Percentiles rank a stretch among this genome's conserved stretches.
These are phyloP conservation scores for Globisporangium rhizosaccharum DNA, from an alignment of 352 stramenopile genomes.

Conservation along the genomic window DNA sequence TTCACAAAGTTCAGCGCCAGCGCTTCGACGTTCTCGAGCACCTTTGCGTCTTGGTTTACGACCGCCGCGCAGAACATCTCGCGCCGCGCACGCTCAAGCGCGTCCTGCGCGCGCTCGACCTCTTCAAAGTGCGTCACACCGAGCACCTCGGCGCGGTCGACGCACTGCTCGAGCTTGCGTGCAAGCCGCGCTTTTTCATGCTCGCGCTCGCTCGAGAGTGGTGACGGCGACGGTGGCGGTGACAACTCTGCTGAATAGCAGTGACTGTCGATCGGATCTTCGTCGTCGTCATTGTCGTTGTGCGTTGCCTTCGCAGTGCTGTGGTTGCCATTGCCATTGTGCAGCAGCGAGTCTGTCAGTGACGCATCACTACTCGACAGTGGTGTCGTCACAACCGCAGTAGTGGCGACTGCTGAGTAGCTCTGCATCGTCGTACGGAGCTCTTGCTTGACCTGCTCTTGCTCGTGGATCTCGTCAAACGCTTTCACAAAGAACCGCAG, in stretches of 20 bases:
- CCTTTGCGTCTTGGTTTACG: conserved; percentile 51
- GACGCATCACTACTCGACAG: not conserved
- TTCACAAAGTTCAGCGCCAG: conserved; percentile 59
- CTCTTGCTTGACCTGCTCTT: conserved; percentile 46
- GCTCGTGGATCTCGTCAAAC: conserved; percentile 54
- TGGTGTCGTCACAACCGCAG: conserved; percentile 4
- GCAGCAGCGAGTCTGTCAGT: not conserved
- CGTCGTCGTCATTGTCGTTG: not conserved
- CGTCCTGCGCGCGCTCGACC: conserved; percentile 62
- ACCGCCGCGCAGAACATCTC: conserved; percentile 60
- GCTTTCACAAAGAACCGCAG: conserved; percentile 64
- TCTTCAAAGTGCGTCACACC: conserved; percentile 70
- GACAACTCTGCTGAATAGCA: too few species aligned
- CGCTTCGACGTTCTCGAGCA: conserved; percentile 54
- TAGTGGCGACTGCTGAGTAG: conserved; percentile 23
- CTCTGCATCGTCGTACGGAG: conserved; percentile 38
- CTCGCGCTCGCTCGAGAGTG: not conserved
- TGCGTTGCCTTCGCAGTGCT: not conserved
- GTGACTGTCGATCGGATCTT: not conserved
- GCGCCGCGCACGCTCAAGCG: conserved; percentile 56
- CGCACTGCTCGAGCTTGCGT: conserved; percentile 46
- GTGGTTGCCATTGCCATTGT: not conserved
- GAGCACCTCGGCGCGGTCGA: conserved; percentile 62
- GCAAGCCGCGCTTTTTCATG: conserved; percentile 26
- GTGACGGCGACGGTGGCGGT: too few species aligned